Evolutionary conservation across 495 filamentous ascomycete genomes (phyloP).

Genomic region (Apodospora peruviana): DNA sequence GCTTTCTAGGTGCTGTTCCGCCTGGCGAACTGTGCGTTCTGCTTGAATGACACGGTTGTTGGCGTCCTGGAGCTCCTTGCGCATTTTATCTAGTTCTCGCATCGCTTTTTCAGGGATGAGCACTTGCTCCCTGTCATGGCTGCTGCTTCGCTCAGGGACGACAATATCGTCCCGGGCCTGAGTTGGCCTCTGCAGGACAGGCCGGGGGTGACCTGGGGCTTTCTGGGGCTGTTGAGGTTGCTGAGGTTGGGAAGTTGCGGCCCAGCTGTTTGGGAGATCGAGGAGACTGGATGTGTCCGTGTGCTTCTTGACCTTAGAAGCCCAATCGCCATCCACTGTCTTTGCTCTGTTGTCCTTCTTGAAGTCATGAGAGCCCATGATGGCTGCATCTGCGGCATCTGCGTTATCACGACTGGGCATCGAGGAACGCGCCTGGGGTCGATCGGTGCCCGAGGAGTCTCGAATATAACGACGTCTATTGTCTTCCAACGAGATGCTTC

Average conservation of each 20-base stretch:
- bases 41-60: conserved; percentile 12
- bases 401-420: not conserved
- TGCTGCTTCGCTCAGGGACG: not conserved
- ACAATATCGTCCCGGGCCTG: conserved; percentile 6
- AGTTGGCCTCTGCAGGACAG: not conserved
- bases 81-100: not conserved
- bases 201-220: no score
- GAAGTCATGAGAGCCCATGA: not conserved
- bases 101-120: conserved; percentile 1
- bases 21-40: conserved; percentile 8
- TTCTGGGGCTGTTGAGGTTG: no score
- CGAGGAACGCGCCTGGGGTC: not conserved
- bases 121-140: not conserved
- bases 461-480: not conserved
- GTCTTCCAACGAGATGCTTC: not conserved
- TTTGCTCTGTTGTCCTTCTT: not conserved
- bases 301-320: not conserved
- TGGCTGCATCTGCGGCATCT: conserved; percentile 1
- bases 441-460: not conserved
- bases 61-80: conserved; percentile 4
- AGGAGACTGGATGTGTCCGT: not conserved
- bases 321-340: not conserved
- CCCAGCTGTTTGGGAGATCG: no score
- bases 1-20: conserved; percentile 2
- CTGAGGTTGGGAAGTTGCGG: no score